Evolutionary conservation across 495 filamentous ascomycete species (phyloP), one percentile per base, ranked within the genome.

Genomic region (Aspergillus biplanus): DNA sequence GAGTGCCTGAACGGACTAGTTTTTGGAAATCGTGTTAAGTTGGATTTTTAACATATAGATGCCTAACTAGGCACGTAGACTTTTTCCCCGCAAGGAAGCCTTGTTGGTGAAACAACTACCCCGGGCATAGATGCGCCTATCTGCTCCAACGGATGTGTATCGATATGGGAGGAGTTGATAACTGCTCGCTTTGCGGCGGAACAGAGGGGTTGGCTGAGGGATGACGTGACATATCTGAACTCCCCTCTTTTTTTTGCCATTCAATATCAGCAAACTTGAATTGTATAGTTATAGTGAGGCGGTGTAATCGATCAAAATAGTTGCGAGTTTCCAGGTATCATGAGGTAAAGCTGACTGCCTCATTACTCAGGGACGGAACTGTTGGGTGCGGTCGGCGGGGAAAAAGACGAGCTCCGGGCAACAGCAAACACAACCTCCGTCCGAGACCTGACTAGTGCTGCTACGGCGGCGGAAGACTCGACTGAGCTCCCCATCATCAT

Each of bases 401-500:
- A 33, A 54, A 54, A 54, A 54, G 33, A 33, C 27, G 21, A n/a
- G 50, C 18, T 33, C 18, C 21, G 31, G 27, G 32, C 32, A 9
- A 44, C 11, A 46, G 7, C 16, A 27, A 31, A 27, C 16, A 44
- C 12, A 44, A 27, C 52, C 18, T 12, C 21, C 18, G 21, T 8
- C 11, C 39, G 5, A 50, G 5, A 54, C 27, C 31, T 11, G 16
- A 54, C 52, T 33, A 32, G 27, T 33, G 21, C 48, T 39, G 39
- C 16, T 21, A 39, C 21, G 33, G 27, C 52, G 52, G 52, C 52
- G 52, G 52, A 54, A 54, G 52, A 54, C 6, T 50, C 16, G 47
- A 33, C 52, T 34, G 52, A 56, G 53, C 55, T 32, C 16, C 39
- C 34, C 53, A 56, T 56, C 53, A 56, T 21, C 58, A 61, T 53